Percentiles rank a stretch among this genome's conserved stretches.
These are phyloP conservation scores for Petunia secreta DNA, from an alignment of 257 asterid genomes.

Conservation along the genomic window DNA sequence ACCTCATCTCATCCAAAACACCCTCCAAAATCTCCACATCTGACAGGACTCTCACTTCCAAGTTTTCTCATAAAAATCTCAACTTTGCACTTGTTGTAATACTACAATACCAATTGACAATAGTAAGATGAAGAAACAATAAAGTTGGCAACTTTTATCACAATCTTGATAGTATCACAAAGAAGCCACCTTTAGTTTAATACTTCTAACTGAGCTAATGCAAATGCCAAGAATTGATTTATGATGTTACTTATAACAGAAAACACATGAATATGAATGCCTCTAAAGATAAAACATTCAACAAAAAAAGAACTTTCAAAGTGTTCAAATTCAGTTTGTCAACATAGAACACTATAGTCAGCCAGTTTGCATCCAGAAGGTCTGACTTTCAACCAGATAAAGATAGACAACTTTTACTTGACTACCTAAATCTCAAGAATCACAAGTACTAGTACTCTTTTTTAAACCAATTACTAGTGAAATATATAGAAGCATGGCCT, in stretches of 20 bases:
- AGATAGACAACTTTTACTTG: neutral
- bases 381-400: slow-evolving; percentile 31
- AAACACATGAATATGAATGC: slow-evolving; percentile 39
- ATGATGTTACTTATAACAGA: slow-evolving; percentile 21
- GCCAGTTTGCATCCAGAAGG: slow-evolving; percentile 58
- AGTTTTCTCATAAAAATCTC: neutral
- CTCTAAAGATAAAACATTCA: slow-evolving; percentile 42
- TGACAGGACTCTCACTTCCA: slow-evolving; percentile 29
- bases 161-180: neutral
- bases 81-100: neutral
- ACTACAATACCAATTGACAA: slow-evolving; percentile 5
- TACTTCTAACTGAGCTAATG: neutral
- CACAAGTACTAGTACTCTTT: neutral
- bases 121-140: neutral
- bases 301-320: slow-evolving; percentile 36
- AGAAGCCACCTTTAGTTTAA: slow-evolving; percentile 11
- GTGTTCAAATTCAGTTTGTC: slow-evolving; percentile 45
- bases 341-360: slow-evolving; percentile 38
- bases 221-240: neutral
- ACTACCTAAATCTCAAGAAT: slow-evolving; percentile 12
- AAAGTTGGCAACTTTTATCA: neutral
- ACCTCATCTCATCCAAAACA: slow-evolving; percentile 81
- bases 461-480: neutral
- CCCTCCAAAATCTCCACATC: slow-evolving; percentile 57
- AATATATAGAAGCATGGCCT: neutral